phyloP scores from a whole-genome alignment of 2,329 filamentous ascomycete species.

The Pestalotiopsis sp. region DNA sequence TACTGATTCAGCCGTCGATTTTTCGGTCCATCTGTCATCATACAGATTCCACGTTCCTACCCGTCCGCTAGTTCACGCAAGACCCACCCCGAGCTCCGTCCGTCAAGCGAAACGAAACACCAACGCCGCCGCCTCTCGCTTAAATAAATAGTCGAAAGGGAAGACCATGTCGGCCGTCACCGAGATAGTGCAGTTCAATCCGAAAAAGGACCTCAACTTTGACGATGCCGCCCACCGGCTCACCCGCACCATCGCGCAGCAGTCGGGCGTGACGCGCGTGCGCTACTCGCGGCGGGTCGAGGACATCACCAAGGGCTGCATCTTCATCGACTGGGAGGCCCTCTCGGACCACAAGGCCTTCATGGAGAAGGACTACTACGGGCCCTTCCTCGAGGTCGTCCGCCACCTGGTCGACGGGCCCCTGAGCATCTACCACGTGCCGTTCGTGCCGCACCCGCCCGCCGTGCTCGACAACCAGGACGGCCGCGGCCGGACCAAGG shows the following conservation, averaged over 20 bases:
- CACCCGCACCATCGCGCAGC: conserved; percentile 17
- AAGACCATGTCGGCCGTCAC: conserved; percentile 27
- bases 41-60: too few relatives aligned
- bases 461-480: conserved; percentile 15
- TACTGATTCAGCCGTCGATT: not conserved
- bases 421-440: conserved; percentile 21
- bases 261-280: conserved; percentile 24
- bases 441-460: conserved; percentile 21
- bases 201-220: conserved; percentile 18
- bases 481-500: conserved; percentile 8
- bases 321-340: conserved; percentile 28
- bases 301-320: conserved; percentile 15
- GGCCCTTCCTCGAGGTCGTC: conserved; percentile 18
- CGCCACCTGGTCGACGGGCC: conserved; percentile 1
- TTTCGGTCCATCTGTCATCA: not conserved
- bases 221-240: conserved; percentile 5
- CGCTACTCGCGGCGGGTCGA: conserved; percentile 20
- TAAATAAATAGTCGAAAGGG: too few relatives aligned
- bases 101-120: too few relatives aligned
- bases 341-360: conserved; percentile 23
- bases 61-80: too few relatives aligned
- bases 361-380: conserved; percentile 16
- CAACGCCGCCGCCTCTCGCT: too few relatives aligned
- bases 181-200: conserved; percentile 22
- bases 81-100: too few relatives aligned